A percentile compares a stretch with the other conserved stretches of the same genome.
Evolutionary conservation across 305 asterid species (phyloP).

Genomic region (Ilex paraguariensis): DNA sequence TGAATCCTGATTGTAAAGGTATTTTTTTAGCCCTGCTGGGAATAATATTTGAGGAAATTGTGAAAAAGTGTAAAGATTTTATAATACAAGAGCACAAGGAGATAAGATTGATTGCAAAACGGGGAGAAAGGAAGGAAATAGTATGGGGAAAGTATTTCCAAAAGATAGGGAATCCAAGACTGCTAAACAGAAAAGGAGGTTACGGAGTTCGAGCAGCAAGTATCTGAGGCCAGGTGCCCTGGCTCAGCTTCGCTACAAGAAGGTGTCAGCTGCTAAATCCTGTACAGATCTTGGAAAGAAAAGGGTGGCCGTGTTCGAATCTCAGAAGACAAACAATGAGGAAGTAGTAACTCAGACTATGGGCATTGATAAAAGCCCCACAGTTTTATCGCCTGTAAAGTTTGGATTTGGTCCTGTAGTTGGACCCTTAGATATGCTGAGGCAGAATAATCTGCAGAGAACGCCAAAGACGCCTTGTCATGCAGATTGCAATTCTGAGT

Average conservation of each 20-base stretch:
- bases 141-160: slow-evolving; percentile 70
- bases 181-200: slow-evolving; percentile 47
- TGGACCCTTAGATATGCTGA: slow-evolving; percentile 32
- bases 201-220: slow-evolving; percentile 42
- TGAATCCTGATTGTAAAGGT: not conserved
- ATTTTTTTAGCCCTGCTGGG: not conserved
- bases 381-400: slow-evolving; percentile 43
- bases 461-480: slow-evolving; percentile 72
- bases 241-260: slow-evolving; percentile 74
- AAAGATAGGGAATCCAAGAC: slow-evolving; percentile 41
- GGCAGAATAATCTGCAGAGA: slow-evolving; percentile 36
- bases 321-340: slow-evolving; percentile 25
- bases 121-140: not conserved
- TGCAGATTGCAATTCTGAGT: slow-evolving; percentile 44
- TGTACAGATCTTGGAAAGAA: slow-evolving; percentile 78
- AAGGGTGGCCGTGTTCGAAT: slow-evolving; percentile 47
- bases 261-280: slow-evolving; percentile 62
- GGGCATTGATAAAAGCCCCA: slow-evolving; percentile 27
- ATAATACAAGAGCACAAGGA: slow-evolving; percentile 7
- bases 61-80: slow-evolving; percentile 3
- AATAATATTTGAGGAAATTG: not conserved
- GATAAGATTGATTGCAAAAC: not conserved
- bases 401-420: slow-evolving; percentile 32
- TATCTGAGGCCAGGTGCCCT: slow-evolving; percentile 86
- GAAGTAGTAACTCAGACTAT: slow-evolving; percentile 22